Evolutionary conservation across 306 rosid species (phyloP).

Genomic region (Vigna hirtella): DNA sequence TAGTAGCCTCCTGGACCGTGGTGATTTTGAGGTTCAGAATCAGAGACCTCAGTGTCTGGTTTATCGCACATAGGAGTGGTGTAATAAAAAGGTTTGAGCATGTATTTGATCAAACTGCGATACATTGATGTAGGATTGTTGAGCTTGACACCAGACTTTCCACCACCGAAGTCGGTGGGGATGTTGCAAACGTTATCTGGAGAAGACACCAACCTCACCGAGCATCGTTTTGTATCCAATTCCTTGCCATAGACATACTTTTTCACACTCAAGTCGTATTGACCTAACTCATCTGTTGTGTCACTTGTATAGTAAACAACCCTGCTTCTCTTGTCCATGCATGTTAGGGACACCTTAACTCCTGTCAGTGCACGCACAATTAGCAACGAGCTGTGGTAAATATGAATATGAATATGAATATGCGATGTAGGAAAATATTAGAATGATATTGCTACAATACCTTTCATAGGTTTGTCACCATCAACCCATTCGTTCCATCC

Average conservation of each 20-base stretch:
- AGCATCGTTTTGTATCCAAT: conserved; percentile 56
- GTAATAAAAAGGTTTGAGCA: conserved; percentile 63
- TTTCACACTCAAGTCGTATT: conserved; percentile 54
- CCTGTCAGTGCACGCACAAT: conserved; percentile 51
- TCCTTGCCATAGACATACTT: conserved; percentile 53
- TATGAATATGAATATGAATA: conserved; percentile 8
- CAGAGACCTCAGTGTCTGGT: conserved; percentile 54
- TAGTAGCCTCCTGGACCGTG: conserved; percentile 42
- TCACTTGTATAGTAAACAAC: conserved; percentile 73
- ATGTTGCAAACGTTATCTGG: conserved; percentile 75
- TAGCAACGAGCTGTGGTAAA: background rate
- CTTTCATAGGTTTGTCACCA: conserved; percentile 71
- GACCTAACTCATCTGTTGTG: conserved; percentile 70
- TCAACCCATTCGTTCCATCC: conserved; percentile 78
- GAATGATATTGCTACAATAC: conserved; percentile 36
- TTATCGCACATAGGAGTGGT: conserved; percentile 77
- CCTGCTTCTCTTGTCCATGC: conserved; percentile 71
- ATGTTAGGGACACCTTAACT: conserved; percentile 69
- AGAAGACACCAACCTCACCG: conserved; percentile 75
- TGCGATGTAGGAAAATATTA: background rate
- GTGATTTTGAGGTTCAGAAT: conserved; percentile 14
- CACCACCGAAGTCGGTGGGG: conserved; percentile 70
- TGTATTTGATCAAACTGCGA: conserved; percentile 56
- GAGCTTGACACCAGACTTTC: conserved; percentile 65
- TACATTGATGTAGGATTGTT: conserved; percentile 52